These are phyloP conservation scores for Suhomyces coccinellae DNA, from an alignment of 1,139 yeast genomes.

Conservation along the genomic window DNA sequence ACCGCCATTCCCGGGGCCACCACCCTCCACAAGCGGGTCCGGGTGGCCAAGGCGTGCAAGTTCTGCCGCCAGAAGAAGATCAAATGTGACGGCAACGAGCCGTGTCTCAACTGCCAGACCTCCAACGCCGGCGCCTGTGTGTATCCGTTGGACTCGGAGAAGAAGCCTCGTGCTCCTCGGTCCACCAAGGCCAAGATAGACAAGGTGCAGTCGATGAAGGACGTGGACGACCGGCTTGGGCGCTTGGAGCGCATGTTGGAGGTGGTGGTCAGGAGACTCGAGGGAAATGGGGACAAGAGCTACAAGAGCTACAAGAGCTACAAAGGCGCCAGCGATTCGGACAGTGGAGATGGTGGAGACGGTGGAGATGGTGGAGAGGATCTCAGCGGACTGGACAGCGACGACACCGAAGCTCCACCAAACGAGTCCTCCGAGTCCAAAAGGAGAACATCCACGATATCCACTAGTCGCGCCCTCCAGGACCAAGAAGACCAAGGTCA, in stretches of 20 bases:
- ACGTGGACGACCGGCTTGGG: constrained; percentile 25
- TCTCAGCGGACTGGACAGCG: too few species aligned
- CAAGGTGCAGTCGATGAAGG: constrained; percentile 16
- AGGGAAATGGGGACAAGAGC: neutral
- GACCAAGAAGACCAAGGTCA: too few species aligned
- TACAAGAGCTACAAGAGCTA: neutral
- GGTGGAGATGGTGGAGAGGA: too few species aligned
- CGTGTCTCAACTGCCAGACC: constrained; percentile 23
- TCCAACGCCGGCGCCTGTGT: constrained; percentile 26
- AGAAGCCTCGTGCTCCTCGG: constrained; percentile 8
- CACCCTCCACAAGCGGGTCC: constrained; percentile 14
- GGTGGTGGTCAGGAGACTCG: neutral
- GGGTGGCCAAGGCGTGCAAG: constrained; percentile 26
- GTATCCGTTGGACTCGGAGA: constrained; percentile 28
- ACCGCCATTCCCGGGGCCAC: neutral
- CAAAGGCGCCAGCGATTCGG: neutral
- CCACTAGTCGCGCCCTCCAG: too few species aligned
- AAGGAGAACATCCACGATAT: too few species aligned
- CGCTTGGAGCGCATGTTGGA: constrained; percentile 19
- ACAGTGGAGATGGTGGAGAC: neutral
- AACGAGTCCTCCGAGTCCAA: too few species aligned
- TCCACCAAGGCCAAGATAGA: constrained; percentile 5
- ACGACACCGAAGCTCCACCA: too few species aligned
- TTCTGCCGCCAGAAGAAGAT: constrained; percentile 27
- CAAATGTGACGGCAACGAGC: constrained; percentile 26